Percentiles rank a stretch among this genome's conserved stretches.
Evolutionary conservation across 2,329 filamentous ascomycete genomes (phyloP).

Genomic region (Metarhizium robertsii): DNA sequence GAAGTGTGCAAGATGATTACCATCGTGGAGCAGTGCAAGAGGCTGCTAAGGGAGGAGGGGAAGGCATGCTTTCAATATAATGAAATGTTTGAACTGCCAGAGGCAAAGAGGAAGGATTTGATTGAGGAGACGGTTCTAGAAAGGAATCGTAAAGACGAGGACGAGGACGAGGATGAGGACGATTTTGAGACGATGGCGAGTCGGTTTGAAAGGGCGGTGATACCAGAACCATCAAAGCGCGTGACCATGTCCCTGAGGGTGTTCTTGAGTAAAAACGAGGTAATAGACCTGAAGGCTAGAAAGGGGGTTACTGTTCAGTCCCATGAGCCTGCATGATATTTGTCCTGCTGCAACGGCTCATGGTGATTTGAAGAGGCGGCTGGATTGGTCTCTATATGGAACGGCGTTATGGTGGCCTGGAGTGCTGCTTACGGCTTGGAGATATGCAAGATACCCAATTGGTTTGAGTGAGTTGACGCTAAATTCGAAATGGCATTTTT

Average conservation of each 20-base stretch:
- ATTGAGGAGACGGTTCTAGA: conserved; percentile 35
- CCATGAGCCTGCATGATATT: conserved; percentile 18
- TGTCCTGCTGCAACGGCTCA: neutral
- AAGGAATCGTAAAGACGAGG: conserved; percentile 10
- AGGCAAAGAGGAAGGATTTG: conserved; percentile 20
- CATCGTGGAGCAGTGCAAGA: conserved; percentile 56
- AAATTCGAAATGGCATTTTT: neutral
- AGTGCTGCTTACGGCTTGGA: neutral
- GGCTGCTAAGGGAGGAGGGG: conserved; percentile 38
- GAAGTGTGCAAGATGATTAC: conserved; percentile 58
- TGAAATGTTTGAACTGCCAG: conserved; percentile 39
- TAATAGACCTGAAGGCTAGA: conserved; percentile 45
- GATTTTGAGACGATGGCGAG: conserved; percentile 50
- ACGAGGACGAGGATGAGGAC: conserved; percentile 25
- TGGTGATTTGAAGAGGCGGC: neutral
- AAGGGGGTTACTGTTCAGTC: conserved; percentile 39
- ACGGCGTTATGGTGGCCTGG: neutral
- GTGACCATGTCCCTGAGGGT: conserved; percentile 48
- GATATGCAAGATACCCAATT: conserved; percentile 1
- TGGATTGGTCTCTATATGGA: neutral
- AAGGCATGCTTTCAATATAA: conserved; percentile 49
- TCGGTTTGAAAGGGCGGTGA: conserved; percentile 45
- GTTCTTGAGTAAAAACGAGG: conserved; percentile 43
- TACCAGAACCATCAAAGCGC: conserved; percentile 34
- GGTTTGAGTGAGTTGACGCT: neutral